phyloP scores from a whole-genome alignment of 441 rosid species.

The Gossypium lobatum region DNA sequence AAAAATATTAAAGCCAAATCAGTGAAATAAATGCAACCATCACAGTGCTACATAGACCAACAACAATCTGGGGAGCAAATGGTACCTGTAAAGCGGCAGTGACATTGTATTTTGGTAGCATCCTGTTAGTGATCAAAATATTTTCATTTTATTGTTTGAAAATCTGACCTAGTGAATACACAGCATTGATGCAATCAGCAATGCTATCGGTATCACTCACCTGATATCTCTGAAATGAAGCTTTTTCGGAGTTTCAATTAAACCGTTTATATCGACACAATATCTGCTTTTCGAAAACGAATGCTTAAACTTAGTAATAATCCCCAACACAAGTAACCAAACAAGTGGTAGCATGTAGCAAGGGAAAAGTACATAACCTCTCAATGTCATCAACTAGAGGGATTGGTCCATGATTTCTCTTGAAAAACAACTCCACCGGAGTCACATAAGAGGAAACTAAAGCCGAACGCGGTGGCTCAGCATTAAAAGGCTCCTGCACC shows the following conservation, averaged over 20 bases:
- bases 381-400: conserved; percentile 70
- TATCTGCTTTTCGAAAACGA: conserved; percentile 46
- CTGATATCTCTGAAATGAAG: conserved; percentile 64
- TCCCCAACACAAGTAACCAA: background rate
- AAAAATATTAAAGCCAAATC: conserved; percentile 12
- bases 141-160: background rate
- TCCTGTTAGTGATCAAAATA: conserved; percentile 32
- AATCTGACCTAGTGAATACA: background rate
- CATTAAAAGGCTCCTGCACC: conserved; percentile 86
- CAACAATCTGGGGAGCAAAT: background rate
- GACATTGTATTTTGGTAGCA: conserved; percentile 75
- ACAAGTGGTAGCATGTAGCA: background rate
- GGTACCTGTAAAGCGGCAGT: conserved; percentile 80
- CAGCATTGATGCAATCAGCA: background rate
- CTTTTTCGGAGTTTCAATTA: conserved; percentile 46
- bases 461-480: conserved; percentile 79
- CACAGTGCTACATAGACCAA: background rate
- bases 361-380: conserved; percentile 33
- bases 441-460: conserved; percentile 69
- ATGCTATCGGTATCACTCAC: conserved; percentile 30
- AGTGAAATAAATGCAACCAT: conserved; percentile 6
- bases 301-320: conserved; percentile 8
- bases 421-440: conserved; percentile 82
- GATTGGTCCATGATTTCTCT: conserved; percentile 92
- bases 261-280: conserved; percentile 46